These are phyloP conservation scores for Rhizophora apiculata DNA, from an alignment of 345 rosid species.

Conservation along the genomic window DNA sequence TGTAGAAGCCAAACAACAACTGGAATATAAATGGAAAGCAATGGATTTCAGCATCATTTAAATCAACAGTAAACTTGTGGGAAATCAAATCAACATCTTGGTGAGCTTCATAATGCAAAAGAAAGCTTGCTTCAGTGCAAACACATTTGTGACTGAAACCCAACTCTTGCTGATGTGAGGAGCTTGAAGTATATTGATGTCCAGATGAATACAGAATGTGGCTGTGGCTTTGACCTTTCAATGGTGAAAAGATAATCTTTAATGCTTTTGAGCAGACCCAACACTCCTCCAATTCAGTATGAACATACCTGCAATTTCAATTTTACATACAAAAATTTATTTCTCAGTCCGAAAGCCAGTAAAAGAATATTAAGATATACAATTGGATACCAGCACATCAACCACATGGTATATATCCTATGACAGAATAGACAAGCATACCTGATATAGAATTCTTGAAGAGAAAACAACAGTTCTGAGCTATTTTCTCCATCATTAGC, in stretches of 20 bases:
- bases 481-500: constrained; percentile 63
- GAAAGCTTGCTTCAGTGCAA: constrained; percentile 43
- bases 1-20: constrained; percentile 47
- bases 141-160: constrained; percentile 22
- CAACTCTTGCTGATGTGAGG: constrained; percentile 33
- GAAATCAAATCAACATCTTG: constrained; percentile 26
- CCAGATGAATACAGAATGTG: constrained; percentile 54
- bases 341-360: background rate
- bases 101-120: constrained; percentile 51
- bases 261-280: constrained; percentile 44
- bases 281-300: constrained; percentile 45
- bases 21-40: constrained; percentile 66
- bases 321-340: background rate
- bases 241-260: constrained; percentile 41
- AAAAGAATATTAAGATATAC: background rate
- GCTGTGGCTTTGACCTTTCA: constrained; percentile 35
- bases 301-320: constrained; percentile 50
- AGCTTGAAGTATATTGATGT: constrained; percentile 28
- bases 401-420: background rate
- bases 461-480: constrained; percentile 43
- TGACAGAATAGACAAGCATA: constrained; percentile 20
- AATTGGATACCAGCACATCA: background rate
- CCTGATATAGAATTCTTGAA: constrained; percentile 52
- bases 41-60: constrained; percentile 74
- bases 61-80: constrained; percentile 41